Evolutionary conservation across 2,329 filamentous ascomycete genomes (phyloP).

Genomic region (Trichothecium roseum): DNA sequence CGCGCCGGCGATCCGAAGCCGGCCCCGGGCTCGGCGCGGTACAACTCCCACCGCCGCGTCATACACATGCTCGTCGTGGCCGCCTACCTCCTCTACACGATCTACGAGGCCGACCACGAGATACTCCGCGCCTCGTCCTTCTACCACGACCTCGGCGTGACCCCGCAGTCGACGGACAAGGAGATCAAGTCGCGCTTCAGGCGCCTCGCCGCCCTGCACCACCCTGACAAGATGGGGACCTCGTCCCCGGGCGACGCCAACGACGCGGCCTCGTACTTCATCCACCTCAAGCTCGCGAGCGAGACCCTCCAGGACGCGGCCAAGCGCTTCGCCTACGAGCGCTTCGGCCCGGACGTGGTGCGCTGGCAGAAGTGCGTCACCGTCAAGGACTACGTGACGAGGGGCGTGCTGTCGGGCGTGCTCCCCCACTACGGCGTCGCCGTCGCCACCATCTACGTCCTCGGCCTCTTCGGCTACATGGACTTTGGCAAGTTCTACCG

Average conservation of each 20-base stretch:
- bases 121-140: conserved; percentile 63
- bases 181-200: conserved; percentile 80
- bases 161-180: conserved; percentile 57
- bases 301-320: conserved; percentile 72
- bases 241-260: conserved; percentile 18
- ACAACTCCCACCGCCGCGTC: conserved; percentile 62
- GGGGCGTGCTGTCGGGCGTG: conserved; percentile 49
- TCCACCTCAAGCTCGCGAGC: conserved; percentile 72
- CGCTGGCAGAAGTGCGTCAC: conserved; percentile 57
- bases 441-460: conserved; percentile 45
- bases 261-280: conserved; percentile 46
- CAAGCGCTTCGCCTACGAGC: conserved; percentile 78
- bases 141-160: conserved; percentile 67
- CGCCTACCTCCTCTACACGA: conserved; percentile 78
- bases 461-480: conserved; percentile 57
- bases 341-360: conserved; percentile 67
- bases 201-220: conserved; percentile 57
- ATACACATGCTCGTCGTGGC: conserved; percentile 78
- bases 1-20: conserved; percentile 81
- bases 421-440: conserved; percentile 51
- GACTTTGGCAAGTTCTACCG: conserved; percentile 57
- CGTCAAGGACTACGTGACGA: conserved; percentile 60
- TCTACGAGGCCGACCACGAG: conserved; percentile 84
- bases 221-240: conserved; percentile 70
- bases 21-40: conserved; percentile 56